These are phyloP conservation scores for Stentor coeruleus DNA, from an alignment of 73 alveolate genomes.

Conservation along the genomic window DNA sequence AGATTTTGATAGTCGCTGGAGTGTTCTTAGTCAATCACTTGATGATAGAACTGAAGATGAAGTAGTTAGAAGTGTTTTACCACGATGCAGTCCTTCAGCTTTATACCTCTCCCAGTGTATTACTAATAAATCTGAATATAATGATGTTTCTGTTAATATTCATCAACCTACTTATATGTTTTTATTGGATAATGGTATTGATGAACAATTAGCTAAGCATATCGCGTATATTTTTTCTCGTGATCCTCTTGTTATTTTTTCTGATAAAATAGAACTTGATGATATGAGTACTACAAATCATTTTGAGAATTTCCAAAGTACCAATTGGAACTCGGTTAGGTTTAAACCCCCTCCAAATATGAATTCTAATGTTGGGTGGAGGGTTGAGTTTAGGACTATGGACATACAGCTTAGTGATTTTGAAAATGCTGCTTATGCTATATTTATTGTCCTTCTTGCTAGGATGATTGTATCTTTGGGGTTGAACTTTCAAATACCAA, in stretches of 20 bases:
- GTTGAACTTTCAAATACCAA: constrained; percentile 44
- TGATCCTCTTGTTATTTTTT: constrained; percentile 79
- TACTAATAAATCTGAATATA: too few relatives aligned
- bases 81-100: constrained; percentile 82
- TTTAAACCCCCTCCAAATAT: constrained; percentile 93
- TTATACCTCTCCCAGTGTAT: constrained; percentile 74
- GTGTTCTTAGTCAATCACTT: constrained; percentile 72
- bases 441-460: constrained; percentile 38
- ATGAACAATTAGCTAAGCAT: too few relatives aligned
- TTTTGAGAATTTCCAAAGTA: constrained; percentile 84
- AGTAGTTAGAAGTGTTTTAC: constrained; percentile 70
- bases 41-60: constrained; percentile 93
- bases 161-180: too few relatives aligned
- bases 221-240: constrained; percentile 76
- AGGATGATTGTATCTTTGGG: constrained; percentile 32
- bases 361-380: constrained; percentile 81
- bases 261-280: constrained; percentile 51
- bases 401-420: constrained; percentile 88
- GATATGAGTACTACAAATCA: constrained; percentile 72
- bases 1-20: constrained; percentile 91
- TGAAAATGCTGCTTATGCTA: constrained; percentile 82
- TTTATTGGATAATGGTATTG: too few relatives aligned
- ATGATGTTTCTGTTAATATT: too few relatives aligned
- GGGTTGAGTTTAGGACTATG: constrained; percentile 93
- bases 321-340: constrained; percentile 95